Evolutionary conservation across 768 basidiomycete species (phyloP), one percentile per base, ranked within the genome.

Genomic region (Boletus tylopilopsis): DNA sequence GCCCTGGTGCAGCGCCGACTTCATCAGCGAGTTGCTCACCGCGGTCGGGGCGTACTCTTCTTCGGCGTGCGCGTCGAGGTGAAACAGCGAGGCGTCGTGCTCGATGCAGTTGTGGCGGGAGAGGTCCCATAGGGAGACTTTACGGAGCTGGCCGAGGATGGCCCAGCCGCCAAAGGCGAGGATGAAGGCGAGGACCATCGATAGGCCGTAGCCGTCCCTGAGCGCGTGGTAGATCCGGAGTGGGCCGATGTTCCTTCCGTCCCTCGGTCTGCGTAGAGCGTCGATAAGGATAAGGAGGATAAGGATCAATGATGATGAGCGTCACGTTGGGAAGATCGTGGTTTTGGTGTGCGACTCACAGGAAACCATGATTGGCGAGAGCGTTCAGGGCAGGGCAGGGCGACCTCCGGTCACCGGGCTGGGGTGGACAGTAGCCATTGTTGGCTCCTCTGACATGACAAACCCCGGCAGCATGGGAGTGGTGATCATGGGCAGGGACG

Each of bases 341-440:
- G 21, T 22, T 30, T 23, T 5, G 15, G 34, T 35, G 12, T 4
- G 10, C 19, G 42, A 73, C 84, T 63, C 56, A 88, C 86, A 90
- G 70, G 49, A 82, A 88, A 2, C 84, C 83, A 49, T 88, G 84
- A 56, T 89, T 89, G 0, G 87, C 84, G 57, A 89, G 77, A 0
- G 82, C 69, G 54, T 90, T 89, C 33, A 90, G 63, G 2, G 85
- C 87, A 2, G 87, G 87, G 55, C 87, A 89, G 5, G 82, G 81
- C 0, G 82, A 83, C 16, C 86, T 77, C 42, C 69, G 73, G 51
- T 84, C 84, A 13, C 68, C 70, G 10, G 60, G 50, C 32, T 75
- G 74, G 1, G 75, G 64, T 35, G 77, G 68, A 44, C 75, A 75
- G 64, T 65, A 82, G 5, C 55, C 66, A 51, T 79, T 64, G 7